These are phyloP conservation scores for Pseudocercospora cruenta DNA, from an alignment of 2,329 filamentous ascomycete genomes.

Conservation along the genomic window DNA sequence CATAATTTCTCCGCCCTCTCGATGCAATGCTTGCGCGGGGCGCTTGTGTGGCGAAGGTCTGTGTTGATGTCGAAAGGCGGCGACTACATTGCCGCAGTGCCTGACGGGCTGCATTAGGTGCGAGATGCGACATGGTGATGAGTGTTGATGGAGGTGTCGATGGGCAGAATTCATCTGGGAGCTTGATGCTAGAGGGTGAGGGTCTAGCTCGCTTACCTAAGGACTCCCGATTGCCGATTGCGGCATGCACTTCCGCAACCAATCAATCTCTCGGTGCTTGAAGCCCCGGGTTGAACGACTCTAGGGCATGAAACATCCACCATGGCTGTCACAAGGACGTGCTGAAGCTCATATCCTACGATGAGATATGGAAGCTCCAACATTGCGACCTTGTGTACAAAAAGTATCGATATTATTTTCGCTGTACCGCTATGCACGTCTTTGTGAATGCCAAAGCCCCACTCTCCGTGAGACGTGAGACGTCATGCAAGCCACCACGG, in stretches of 20 bases:
- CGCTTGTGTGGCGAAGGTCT: constrained; percentile 44
- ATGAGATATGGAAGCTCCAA: neutral
- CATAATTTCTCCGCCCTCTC: constrained; percentile 63
- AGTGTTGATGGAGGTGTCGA: constrained; percentile 16
- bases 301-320: neutral
- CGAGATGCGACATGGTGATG: constrained; percentile 51
- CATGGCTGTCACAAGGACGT: neutral
- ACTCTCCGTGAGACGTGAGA: neutral
- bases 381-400: neutral
- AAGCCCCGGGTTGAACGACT: neutral
- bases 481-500: neutral
- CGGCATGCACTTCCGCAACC: neutral
- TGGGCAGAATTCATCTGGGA: constrained; percentile 3
- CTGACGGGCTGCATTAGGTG: constrained; percentile 74
- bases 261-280: neutral
- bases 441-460: neutral
- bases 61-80: constrained; percentile 47
- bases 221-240: neutral
- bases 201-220: neutral
- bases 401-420: neutral
- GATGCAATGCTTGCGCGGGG: constrained; percentile 46
- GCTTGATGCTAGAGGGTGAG: neutral
- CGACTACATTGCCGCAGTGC: constrained; percentile 64
- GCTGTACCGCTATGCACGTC: neutral
- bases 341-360: neutral